These are phyloP conservation scores for Ceratobasidium sp. DNA, from an alignment of 1,284 basidiomycete species.

Conservation along the genomic window DNA sequence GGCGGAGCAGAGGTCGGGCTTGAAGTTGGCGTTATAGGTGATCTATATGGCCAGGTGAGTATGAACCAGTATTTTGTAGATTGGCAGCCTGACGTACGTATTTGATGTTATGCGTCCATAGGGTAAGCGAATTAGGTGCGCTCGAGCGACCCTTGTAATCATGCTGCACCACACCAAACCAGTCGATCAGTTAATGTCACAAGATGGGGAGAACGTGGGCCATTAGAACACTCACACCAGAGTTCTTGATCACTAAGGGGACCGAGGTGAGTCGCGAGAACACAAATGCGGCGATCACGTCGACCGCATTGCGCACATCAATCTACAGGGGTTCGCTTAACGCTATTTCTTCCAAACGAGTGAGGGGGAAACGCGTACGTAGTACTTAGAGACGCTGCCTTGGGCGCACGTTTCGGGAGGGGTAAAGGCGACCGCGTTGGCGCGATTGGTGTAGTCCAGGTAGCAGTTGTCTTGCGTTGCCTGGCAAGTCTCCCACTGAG, in stretches of 20 bases:
- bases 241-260: conserved; percentile 65
- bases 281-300: conserved; percentile 61
- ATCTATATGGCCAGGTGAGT: conserved; percentile 42
- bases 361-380: background rate
- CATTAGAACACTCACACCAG: conserved; percentile 25
- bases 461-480: conserved; percentile 38
- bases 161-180: conserved; percentile 19
- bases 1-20: conserved; percentile 45
- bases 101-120: conserved; percentile 48
- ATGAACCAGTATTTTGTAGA: too few relatives aligned
- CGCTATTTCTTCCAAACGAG: background rate
- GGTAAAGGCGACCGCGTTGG: conserved; percentile 35
- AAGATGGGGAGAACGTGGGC: conserved; percentile 30
- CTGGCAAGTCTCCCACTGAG: conserved; percentile 44
- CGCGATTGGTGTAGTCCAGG: conserved; percentile 40
- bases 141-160: conserved; percentile 44
- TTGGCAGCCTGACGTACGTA: conserved; percentile 37
- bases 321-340: conserved; percentile 56
- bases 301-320: conserved; percentile 59
- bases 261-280: conserved; percentile 60
- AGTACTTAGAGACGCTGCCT: conserved; percentile 40
- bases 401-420: conserved; percentile 32
- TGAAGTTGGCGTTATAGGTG: conserved; percentile 45
- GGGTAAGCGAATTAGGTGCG: conserved; percentile 42
- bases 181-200: background rate